phyloP scores from a whole-genome alignment of 257 asterid genomes.

The Primulina huaijiensis region DNA sequence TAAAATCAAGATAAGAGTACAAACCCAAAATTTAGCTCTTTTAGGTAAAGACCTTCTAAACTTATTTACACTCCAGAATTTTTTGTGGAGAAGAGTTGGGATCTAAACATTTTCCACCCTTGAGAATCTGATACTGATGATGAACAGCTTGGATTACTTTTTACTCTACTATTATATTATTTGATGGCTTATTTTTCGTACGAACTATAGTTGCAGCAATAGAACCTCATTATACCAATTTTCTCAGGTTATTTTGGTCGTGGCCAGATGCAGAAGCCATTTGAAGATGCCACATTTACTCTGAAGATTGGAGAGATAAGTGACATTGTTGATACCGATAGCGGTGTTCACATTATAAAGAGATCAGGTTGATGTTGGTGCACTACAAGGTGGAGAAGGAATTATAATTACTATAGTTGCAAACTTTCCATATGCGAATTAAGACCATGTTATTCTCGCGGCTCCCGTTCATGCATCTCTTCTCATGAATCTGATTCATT shows the following conservation, averaged over 20 bases:
- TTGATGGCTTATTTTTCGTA: background rate
- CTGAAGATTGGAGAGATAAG: conserved; percentile 80
- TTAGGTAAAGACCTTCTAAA: background rate
- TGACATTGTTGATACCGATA: conserved; percentile 78
- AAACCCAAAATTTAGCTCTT: too few relatives aligned
- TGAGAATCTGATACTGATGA: background rate
- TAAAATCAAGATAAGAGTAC: background rate
- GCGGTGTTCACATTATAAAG: conserved; percentile 82
- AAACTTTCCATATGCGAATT: conserved; percentile 10
- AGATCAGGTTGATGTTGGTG: conserved; percentile 54
- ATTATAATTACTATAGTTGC: conserved; percentile 4
- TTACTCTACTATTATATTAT: background rate
- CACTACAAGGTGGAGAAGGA: conserved; percentile 3
- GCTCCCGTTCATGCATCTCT: background rate
- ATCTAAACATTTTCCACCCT: background rate
- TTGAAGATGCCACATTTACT: conserved; percentile 66
- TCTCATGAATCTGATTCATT: background rate
- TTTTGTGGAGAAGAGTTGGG: background rate
- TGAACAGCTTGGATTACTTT: background rate
- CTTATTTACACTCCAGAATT: background rate
- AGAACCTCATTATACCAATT: background rate
- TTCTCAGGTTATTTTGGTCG: conserved; percentile 63
- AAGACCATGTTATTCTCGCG: conserved; percentile 1
- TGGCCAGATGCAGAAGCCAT: conserved; percentile 93
- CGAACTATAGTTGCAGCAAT: background rate